Base-by-base conservation (phyloP, 169 alveolate genomes). In the Plasmodium ovale region DNA sequence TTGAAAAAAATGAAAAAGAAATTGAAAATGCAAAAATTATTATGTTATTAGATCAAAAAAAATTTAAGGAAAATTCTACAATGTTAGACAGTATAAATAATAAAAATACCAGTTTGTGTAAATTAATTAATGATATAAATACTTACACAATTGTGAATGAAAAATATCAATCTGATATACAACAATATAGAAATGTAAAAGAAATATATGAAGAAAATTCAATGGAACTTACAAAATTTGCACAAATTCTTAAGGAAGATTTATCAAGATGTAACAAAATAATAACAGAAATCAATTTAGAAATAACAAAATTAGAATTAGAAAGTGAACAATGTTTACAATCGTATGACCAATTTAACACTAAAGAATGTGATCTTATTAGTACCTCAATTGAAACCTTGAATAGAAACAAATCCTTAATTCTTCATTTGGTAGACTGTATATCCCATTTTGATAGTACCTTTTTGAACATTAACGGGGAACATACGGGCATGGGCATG, bases 31-130 rank as follows among this genome's bases (percentile, higher is more conserved):
- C 85, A 9, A 21, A 62, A 70, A 84, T 51, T 31, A 12, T 70
- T 87, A 65, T 77, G 37, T 69, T 92, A 69, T 58, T 60, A 68
- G 44, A 85, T 44, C 14, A 68, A 51, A 87, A 87, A 68, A 53
- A 89, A 27, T 21, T 68, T 23, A 42, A 73, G 3, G 56, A 51
- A 54, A 71, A 72, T 35, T 3, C 62, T 6, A 29, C 14, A n/a
- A 16, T 70, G 29, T 49, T 89, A 72, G 44, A 72, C 31, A 47
- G 31, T 3, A 29, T 89, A 54, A 79, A 72, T 9, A 68, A 72
- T 23, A 69, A 82, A 25, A 49, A 44, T 16, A 62, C n/a, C 21
- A 54, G 37, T 19, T 29, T 89, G 12, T 35, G 53, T 23, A 72
- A 72, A 56, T 3, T 89, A 27, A 65, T 27, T 14, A 16, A 68